Conservation (phyloP, 495 filamentous ascomycete species). For the Trichoderma erinaceum region DNA sequence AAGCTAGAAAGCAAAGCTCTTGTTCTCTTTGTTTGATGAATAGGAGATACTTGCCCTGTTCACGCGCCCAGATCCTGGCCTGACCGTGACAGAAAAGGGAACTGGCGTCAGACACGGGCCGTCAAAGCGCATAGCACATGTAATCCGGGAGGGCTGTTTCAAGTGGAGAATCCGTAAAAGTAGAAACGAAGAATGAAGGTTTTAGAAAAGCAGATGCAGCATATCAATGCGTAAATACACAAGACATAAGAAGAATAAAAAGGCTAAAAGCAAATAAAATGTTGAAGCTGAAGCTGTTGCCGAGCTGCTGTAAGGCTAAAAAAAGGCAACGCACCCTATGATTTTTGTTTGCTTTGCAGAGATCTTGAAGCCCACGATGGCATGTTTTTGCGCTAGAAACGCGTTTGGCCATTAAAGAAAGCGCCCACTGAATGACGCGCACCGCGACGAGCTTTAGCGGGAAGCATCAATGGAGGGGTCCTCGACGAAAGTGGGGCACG, state of each 20-base stretch:
- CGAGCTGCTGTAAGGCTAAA: not conserved
- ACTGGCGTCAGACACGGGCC: conserved; percentile 7
- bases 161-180: not conserved
- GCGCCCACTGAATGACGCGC: conserved; percentile 4
- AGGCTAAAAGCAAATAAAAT: not conserved
- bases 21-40: not conserved
- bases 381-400: conserved; percentile 13
- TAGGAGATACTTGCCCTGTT: not conserved
- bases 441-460: conserved; percentile 9
- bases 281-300: not conserved
- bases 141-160: not conserved
- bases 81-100: conserved; percentile 9
- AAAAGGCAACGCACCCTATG: not conserved
- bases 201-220: not conserved
- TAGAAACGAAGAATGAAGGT: not conserved
- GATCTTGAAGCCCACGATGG: not conserved
- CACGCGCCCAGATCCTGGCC: conserved; percentile 10
- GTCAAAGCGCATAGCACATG: conserved; percentile 9
- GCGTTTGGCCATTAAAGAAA: not conserved
- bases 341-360: not conserved
- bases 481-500: not conserved
- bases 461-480: conserved; percentile 12
- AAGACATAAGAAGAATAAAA: not conserved
- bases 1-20: not conserved
- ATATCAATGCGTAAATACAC: not conserved